phyloP scores from a whole-genome alignment of 768 basidiomycete genomes.

The Collybiopsis confluens region DNA sequence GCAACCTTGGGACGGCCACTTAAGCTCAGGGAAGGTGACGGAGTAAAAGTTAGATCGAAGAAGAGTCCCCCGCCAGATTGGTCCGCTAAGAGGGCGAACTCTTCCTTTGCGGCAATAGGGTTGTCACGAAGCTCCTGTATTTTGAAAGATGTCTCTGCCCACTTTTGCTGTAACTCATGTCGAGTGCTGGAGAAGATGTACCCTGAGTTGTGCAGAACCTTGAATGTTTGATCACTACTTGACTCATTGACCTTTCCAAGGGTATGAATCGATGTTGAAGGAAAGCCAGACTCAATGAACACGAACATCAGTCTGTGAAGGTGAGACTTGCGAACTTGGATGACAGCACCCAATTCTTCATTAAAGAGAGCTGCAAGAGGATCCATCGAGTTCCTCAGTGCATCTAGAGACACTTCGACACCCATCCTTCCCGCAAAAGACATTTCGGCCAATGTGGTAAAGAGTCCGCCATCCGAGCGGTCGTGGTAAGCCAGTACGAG shows the following conservation, averaged over 20 bases:
- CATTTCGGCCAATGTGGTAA: constrained; percentile 93
- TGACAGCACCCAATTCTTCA: constrained; percentile 92
- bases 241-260: constrained; percentile 65
- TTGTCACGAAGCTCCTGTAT: constrained; percentile 92
- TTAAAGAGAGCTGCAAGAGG: constrained; percentile 81
- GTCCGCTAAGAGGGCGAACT: constrained; percentile 73
- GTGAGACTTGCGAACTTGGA: constrained; percentile 72
- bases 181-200: constrained; percentile 66
- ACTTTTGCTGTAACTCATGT: constrained; percentile 69
- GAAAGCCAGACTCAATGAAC: constrained; percentile 75
- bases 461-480: constrained; percentile 93
- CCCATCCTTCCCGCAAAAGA: constrained; percentile 86
- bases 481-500: constrained; percentile 94
- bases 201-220: constrained; percentile 45
- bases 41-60: constrained; percentile 68
- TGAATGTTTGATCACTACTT: constrained; percentile 56
- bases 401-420: constrained; percentile 68
- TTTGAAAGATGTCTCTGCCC: constrained; percentile 92
- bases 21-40: constrained; percentile 27
- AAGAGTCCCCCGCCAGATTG: constrained; percentile 55
- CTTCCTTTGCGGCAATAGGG: constrained; percentile 69
- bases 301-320: constrained; percentile 48
- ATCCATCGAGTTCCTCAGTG: constrained; percentile 44
- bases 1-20: constrained; percentile 79
- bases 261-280: constrained; percentile 67